These are phyloP conservation scores for Hypomontagnella submonticulosa DNA, from an alignment of 495 filamentous ascomycete species.

Conservation along the genomic window DNA sequence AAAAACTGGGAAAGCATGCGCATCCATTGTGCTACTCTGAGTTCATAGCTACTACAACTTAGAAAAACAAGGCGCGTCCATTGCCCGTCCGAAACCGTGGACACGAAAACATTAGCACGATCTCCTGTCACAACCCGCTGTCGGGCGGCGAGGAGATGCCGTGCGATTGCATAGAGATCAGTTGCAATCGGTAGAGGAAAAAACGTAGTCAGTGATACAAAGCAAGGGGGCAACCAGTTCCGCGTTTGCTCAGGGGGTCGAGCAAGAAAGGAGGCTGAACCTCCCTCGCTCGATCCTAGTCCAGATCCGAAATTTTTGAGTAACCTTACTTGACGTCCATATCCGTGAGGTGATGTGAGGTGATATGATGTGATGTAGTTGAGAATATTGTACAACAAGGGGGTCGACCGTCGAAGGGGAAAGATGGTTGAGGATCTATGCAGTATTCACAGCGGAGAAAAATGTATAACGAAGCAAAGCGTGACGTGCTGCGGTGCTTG, in stretches of 20 bases:
- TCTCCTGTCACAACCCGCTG: neutral
- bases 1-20: conserved; percentile 20
- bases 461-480: conserved; percentile 41
- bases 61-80: conserved; percentile 1
- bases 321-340: conserved; percentile 22
- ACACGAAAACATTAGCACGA: conserved; percentile 16
- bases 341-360: conserved; percentile 15
- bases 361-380: conserved; percentile 4
- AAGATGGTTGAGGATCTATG: conserved; percentile 30
- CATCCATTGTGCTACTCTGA: conserved; percentile 32
- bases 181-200: conserved; percentile 14
- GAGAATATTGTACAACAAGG: conserved; percentile 38
- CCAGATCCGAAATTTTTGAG: conserved; percentile 27
- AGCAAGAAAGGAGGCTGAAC: conserved; percentile 6
- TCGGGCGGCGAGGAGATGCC: conserved; percentile 2
- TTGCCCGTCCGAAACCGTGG: conserved; percentile 14
- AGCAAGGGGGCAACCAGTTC: conserved; percentile 14
- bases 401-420: conserved; percentile 21
- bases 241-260: conserved; percentile 12
- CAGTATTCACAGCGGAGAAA: conserved; percentile 39
- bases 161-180: conserved; percentile 1
- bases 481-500: conserved; percentile 1
- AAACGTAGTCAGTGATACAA: conserved; percentile 25
- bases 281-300: conserved; percentile 32
- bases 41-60: conserved; percentile 19